phyloP scores from a whole-genome alignment of 2,329 filamentous ascomycete genomes.

The Cladophialophora psammophila region DNA sequence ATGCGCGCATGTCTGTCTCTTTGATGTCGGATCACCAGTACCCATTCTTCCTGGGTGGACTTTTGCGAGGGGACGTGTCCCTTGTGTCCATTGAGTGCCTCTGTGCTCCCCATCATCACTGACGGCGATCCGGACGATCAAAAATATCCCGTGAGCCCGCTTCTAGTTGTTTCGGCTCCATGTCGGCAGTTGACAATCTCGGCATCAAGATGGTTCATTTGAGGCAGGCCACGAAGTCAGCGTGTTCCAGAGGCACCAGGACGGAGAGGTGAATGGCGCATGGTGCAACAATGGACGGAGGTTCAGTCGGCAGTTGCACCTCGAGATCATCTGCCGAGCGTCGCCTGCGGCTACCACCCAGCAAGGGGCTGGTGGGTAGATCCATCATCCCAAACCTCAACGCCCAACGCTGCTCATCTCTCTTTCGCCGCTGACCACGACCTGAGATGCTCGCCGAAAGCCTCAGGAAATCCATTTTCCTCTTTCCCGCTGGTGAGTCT shows the following conservation, averaged over 20 bases:
- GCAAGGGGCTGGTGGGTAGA: neutral
- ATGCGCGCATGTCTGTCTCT: neutral
- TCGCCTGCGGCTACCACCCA: neutral
- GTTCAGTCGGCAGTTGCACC: constrained; percentile 26
- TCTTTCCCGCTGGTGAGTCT: neutral
- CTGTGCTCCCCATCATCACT: neutral
- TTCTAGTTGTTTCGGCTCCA: neutral
- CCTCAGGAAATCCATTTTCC: constrained; percentile 4
- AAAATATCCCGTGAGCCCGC: constrained; percentile 3
- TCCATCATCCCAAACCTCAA: neutral
- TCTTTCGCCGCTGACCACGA: neutral
- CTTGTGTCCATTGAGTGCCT: neutral
- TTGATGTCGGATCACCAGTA: neutral
- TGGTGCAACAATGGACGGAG: neutral
- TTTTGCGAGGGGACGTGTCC: neutral
- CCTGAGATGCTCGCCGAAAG: neutral
- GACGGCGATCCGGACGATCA: constrained; percentile 8
- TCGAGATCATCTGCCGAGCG: constrained; percentile 26
- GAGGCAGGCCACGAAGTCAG: neutral
- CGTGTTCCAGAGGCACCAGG: neutral
- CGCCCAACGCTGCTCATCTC: neutral
- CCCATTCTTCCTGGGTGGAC: neutral
- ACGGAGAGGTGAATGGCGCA: neutral
- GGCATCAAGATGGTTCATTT: neutral
- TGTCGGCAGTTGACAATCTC: constrained; percentile 25